Percentiles rank a stretch among this genome's conserved stretches.
These are phyloP conservation scores for Pseudocercospora musae DNA, from an alignment of 2,329 filamentous ascomycete species.

Conservation along the genomic window DNA sequence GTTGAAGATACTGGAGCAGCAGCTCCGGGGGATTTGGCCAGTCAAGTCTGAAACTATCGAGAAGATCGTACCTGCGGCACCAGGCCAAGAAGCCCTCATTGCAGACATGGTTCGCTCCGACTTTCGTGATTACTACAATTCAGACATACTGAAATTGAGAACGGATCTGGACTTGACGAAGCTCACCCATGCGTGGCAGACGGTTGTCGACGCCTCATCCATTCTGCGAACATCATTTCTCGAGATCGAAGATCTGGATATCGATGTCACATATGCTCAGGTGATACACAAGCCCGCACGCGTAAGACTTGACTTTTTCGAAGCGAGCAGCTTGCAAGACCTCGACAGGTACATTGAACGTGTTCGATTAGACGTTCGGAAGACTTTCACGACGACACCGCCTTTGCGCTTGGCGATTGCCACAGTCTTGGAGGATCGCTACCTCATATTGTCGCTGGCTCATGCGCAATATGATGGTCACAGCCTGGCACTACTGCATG, in stretches of 20 bases:
- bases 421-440: constrained; percentile 34
- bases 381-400: constrained; percentile 32
- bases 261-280: constrained; percentile 58
- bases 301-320: constrained; percentile 37
- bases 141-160: constrained; percentile 67
- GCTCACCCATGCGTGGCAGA: constrained; percentile 61
- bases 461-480: constrained; percentile 90
- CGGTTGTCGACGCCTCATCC: constrained; percentile 59
- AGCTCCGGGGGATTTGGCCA: constrained; percentile 11
- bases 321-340: constrained; percentile 25
- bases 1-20: constrained; percentile 12
- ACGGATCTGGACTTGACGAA: constrained; percentile 52
- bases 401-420: constrained; percentile 41
- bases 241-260: constrained; percentile 58
- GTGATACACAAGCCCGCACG: constrained; percentile 41
- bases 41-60: constrained; percentile 44
- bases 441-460: constrained; percentile 67
- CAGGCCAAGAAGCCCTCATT: constrained; percentile 83
- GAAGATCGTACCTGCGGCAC: constrained; percentile 68
- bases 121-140: constrained; percentile 78
- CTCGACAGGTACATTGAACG: constrained; percentile 34
- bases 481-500: constrained; percentile 72
- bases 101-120: constrained; percentile 74
- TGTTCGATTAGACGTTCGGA: constrained; percentile 37
- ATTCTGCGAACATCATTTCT: constrained; percentile 75